Evolutionary conservation across 2,329 filamentous ascomycete species (phyloP).

Genomic region (Cladophialophora carrionii): DNA sequence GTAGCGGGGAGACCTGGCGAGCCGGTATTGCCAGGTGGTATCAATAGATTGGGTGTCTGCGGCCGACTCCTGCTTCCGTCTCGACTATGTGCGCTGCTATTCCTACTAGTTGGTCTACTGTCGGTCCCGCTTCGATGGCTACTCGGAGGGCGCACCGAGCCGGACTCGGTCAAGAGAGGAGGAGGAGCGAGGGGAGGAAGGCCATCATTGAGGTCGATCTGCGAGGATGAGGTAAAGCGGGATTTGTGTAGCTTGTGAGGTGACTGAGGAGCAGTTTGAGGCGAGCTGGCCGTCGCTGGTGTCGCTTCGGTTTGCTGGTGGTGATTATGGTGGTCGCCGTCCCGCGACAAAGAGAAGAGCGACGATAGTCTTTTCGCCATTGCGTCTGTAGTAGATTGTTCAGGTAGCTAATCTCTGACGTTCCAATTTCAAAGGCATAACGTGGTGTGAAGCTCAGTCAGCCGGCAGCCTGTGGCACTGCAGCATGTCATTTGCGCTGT

Average conservation of each 20-base stretch:
- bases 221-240: conserved; percentile 26
- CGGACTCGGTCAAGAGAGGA: conserved; percentile 44
- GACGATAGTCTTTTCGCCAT: conserved; percentile 35
- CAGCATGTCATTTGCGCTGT: conserved; percentile 3
- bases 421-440: not conserved
- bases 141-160: conserved; percentile 46
- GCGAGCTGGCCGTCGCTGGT: not conserved
- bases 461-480: not conserved
- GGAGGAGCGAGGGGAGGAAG: conserved; percentile 45
- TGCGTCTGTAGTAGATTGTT: not conserved
- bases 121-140: conserved; percentile 43
- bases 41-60: conserved; percentile 34
- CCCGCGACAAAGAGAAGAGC: conserved; percentile 35
- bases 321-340: conserved; percentile 20
- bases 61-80: conserved; percentile 37
- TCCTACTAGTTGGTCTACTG: conserved; percentile 42
- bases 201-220: conserved; percentile 26
- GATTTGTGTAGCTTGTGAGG: conserved; percentile 32
- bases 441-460: not conserved
- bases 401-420: not conserved
- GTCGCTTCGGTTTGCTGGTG: not conserved
- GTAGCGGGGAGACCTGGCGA: conserved; percentile 30
- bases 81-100: conserved; percentile 27
- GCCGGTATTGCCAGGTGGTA: conserved; percentile 17
- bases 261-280: conserved; percentile 16